phyloP scores from a whole-genome alignment of 257 asterid species.

The Nyctanthes arbortristis region DNA sequence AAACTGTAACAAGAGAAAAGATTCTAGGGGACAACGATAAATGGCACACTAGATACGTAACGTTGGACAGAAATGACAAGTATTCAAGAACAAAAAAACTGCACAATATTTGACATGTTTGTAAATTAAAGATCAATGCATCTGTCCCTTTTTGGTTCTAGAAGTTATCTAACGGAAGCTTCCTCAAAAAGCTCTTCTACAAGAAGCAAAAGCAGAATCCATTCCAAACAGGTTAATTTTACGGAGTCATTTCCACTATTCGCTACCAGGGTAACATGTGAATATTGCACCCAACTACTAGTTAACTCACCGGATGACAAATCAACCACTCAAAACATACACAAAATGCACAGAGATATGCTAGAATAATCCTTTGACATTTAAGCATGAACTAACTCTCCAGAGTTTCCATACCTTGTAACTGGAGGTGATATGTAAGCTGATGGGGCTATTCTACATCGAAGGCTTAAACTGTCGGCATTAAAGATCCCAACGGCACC shows the following conservation, averaged over 20 bases:
- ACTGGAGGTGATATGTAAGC: conserved; percentile 70
- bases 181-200: too few relatives aligned
- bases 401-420: conserved; percentile 55
- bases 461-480: conserved; percentile 65
- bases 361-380: neutral
- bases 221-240: neutral
- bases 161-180: too few relatives aligned
- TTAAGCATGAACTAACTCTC: neutral
- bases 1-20: neutral
- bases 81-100: neutral
- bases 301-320: neutral
- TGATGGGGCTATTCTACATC: conserved; percentile 74
- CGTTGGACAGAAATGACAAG: neutral
- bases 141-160: too few relatives aligned
- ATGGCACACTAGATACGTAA: neutral
- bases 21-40: neutral
- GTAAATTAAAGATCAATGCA: too few relatives aligned
- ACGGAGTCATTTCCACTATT: neutral
- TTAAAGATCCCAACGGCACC: conserved; percentile 93
- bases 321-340: neutral
- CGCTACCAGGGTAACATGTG: neutral
- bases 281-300: neutral
- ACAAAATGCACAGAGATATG: neutral
- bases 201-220: too few relatives aligned
- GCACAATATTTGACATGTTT: too few relatives aligned